Evolutionary conservation across 2,329 filamentous ascomycete species (phyloP).

Genomic region (Aschersonia sp.): DNA sequence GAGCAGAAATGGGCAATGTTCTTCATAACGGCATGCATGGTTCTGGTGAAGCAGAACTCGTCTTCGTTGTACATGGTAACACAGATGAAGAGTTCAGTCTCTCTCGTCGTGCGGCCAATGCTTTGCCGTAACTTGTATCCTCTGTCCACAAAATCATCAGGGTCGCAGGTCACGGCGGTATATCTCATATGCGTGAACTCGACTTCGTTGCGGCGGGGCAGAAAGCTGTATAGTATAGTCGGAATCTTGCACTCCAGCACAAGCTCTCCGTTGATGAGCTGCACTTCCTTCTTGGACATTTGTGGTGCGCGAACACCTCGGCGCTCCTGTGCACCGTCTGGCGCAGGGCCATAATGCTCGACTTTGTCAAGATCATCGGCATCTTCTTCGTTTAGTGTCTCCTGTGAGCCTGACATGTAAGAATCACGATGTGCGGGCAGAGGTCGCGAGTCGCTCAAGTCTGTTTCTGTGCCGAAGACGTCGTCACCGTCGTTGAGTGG

Average conservation of each 20-base stretch:
- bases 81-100: slow-evolving; percentile 93
- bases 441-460: slow-evolving; percentile 36
- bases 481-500: slow-evolving; percentile 55
- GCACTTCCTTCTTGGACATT: slow-evolving; percentile 86
- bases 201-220: slow-evolving; percentile 80
- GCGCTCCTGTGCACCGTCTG: slow-evolving; percentile 72
- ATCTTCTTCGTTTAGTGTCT: slow-evolving; percentile 39
- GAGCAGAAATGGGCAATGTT: slow-evolving; percentile 96
- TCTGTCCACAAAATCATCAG: slow-evolving; percentile 76
- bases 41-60: slow-evolving; percentile 89
- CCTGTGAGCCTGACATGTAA: slow-evolving; percentile 38
- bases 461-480: slow-evolving; percentile 52
- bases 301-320: slow-evolving; percentile 77
- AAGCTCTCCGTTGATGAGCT: slow-evolving; percentile 92
- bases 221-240: slow-evolving; percentile 92
- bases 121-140: slow-evolving; percentile 91
- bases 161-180: slow-evolving; percentile 95
- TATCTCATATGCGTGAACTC: slow-evolving; percentile 99
- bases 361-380: slow-evolving; percentile 36
- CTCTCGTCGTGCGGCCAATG: slow-evolving; percentile 67
- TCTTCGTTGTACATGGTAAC: slow-evolving; percentile 99
- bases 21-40: slow-evolving; percentile 98
- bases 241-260: slow-evolving; percentile 98
- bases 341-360: slow-evolving; percentile 78
- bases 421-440: slow-evolving; percentile 39